These are phyloP conservation scores for Alternaria longipes DNA, from an alignment of 2,329 filamentous ascomycete genomes.

Conservation along the genomic window DNA sequence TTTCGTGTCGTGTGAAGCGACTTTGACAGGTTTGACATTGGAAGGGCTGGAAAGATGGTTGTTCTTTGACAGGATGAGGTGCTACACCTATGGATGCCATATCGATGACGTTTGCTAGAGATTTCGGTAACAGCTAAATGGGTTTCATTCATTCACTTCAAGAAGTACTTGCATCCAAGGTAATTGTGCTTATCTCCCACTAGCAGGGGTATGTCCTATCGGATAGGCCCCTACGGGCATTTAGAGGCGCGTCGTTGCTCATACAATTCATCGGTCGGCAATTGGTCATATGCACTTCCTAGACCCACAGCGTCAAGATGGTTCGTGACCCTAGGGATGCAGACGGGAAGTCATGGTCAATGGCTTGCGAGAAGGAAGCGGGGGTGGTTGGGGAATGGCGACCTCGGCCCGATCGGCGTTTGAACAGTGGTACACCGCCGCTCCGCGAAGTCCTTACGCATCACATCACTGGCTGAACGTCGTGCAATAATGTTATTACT, in stretches of 20 bases:
- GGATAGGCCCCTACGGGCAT: neutral
- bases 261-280: neutral
- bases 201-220: neutral
- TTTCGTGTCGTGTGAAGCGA: conserved; percentile 35
- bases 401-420: neutral
- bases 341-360: neutral
- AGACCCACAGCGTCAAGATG: neutral
- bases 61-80: neutral
- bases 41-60: conserved; percentile 28
- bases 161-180: neutral
- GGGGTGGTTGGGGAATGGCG: neutral
- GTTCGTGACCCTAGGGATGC: neutral
- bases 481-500: neutral
- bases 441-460: neutral
- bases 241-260: neutral
- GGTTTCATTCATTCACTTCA: neutral
- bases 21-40: conserved; percentile 30
- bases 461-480: neutral
- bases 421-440: neutral
- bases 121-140: neutral
- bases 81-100: neutral
- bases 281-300: neutral
- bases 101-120: neutral
- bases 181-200: neutral
- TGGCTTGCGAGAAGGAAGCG: neutral